Base-by-base conservation (phyloP, 2,329 filamentous ascomycete species). In the Ceratocystis huliohia region DNA sequence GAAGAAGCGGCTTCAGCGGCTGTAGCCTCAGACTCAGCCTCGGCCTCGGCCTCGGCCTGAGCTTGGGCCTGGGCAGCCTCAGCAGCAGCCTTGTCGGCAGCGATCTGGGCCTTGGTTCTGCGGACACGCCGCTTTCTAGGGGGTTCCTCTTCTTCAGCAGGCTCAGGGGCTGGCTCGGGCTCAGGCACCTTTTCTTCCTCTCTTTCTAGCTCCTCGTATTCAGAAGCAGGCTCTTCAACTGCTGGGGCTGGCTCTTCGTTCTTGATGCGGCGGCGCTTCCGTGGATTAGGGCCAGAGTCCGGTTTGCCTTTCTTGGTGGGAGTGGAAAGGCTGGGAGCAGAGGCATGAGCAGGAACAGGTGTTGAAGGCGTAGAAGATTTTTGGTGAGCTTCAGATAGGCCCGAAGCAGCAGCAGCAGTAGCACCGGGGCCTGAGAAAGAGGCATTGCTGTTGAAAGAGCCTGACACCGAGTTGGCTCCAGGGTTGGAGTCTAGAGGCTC, bases 381-480 rank as follows among this genome's bases (percentile, higher is more conserved):
- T 22, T 48, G 61, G 17, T 59, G 61, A 25, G 44, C n/a, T 45
- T 48, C 53, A 28, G 64, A 44, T 37, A 33, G 20, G 25, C 48
- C 64, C 3, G 64, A 46, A 30, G 53, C 59, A 41, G 53, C 33
- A 41, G 53, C 33, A 41, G 37, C 13, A 41, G 37, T 13, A 41
- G 37, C 37, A 33, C 30, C 30, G 22, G 46, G 4, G 44, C 61
- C 25, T 53, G 61, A 48, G 45, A 37, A 53, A 7, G 62, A 70
- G 33, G 69, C 69, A 2, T 75, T 74, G 20, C 72, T 73, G 64
- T 76, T 75, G 69, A 76, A 75, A 68, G 74, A 75, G 8, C 72
- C 71, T 5, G 73, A 69, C 20, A 71, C 69, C 13, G 71, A 70
- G 62, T 69, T 69, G 56, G 71, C 71, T 3, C 66, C 61, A 1